These are phyloP conservation scores for Ligustrum vulgare DNA, from an alignment of 257 asterid species.

Conservation along the genomic window DNA sequence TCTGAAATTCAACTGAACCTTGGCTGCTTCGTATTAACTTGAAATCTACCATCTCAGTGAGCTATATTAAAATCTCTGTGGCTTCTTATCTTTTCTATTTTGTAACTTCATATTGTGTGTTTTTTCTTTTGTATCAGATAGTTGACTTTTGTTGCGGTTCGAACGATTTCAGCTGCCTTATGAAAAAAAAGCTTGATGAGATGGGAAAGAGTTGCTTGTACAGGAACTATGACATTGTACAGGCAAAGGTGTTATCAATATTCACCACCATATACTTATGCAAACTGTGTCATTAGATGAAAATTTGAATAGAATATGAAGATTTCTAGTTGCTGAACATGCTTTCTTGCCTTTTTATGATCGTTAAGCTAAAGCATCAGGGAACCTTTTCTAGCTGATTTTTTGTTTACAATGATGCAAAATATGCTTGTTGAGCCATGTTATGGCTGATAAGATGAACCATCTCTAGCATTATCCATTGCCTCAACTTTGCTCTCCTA, in stretches of 20 bases:
- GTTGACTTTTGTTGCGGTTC: slow-evolving; percentile 96
- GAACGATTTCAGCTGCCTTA: slow-evolving; percentile 83
- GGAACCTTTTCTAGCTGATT: background rate
- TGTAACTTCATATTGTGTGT: background rate
- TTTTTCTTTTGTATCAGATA: slow-evolving; percentile 52
- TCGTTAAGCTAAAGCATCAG: background rate
- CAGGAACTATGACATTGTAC: slow-evolving; percentile 71
- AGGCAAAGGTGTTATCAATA: slow-evolving; percentile 54
- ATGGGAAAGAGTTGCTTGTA: slow-evolving; percentile 62
- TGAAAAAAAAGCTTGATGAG: slow-evolving; percentile 70
- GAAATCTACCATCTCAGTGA: background rate
- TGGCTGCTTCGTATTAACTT: background rate
- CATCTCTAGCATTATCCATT: background rate
- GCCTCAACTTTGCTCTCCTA: background rate
- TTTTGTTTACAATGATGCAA: background rate
- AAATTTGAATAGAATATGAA: background rate
- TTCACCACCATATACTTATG: background rate
- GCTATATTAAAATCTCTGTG: background rate
- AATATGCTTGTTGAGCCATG: background rate
- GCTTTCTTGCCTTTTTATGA: background rate
- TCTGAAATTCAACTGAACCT: background rate
- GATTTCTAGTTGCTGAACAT: background rate
- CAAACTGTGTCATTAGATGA: background rate
- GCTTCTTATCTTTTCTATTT: background rate
- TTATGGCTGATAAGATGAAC: background rate